phyloP scores from a whole-genome alignment of 305 asterid species.

The Solanum hybrid region DNA sequence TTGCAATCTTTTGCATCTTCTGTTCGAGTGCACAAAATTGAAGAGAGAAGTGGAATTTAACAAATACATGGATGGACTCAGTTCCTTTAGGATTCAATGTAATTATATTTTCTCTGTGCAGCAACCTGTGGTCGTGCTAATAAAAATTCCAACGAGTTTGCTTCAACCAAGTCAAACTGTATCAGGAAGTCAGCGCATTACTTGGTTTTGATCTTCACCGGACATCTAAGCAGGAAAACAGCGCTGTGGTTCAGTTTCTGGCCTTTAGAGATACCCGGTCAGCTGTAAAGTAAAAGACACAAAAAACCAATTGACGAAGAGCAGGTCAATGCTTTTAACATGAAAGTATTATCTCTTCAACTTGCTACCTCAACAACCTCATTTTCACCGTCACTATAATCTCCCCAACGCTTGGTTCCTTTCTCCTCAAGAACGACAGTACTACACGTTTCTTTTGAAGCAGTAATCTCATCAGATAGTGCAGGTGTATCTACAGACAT shows the following conservation, averaged over 20 bases:
- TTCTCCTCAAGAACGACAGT: constrained; percentile 28
- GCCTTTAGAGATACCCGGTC: neutral
- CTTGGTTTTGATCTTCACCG: neutral
- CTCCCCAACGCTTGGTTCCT: constrained; percentile 49
- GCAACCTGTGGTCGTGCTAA: constrained; percentile 2
- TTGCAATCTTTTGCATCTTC: neutral
- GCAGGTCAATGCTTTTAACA: neutral
- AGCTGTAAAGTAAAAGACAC: neutral
- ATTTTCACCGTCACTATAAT: constrained; percentile 46
- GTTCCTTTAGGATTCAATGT: neutral
- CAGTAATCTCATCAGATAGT: constrained; percentile 15
- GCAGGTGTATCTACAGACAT: constrained; percentile 12
- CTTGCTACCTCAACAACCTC: constrained; percentile 31
- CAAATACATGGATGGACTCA: neutral
- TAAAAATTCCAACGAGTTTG: neutral
- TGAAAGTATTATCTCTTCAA: constrained; percentile 13
- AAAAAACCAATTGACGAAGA: constrained; percentile 15
- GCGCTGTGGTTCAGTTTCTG: neutral
- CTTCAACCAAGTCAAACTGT: neutral
- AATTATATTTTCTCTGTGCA: neutral
- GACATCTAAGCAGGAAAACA: neutral
- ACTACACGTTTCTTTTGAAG: constrained; percentile 15
- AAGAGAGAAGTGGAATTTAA: neutral
- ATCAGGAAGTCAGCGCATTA: neutral
- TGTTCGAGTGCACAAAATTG: neutral